Evolutionary conservation across 805 yeast species (phyloP).

Genomic region (Yamadazyma takamatsuzukensis): DNA sequence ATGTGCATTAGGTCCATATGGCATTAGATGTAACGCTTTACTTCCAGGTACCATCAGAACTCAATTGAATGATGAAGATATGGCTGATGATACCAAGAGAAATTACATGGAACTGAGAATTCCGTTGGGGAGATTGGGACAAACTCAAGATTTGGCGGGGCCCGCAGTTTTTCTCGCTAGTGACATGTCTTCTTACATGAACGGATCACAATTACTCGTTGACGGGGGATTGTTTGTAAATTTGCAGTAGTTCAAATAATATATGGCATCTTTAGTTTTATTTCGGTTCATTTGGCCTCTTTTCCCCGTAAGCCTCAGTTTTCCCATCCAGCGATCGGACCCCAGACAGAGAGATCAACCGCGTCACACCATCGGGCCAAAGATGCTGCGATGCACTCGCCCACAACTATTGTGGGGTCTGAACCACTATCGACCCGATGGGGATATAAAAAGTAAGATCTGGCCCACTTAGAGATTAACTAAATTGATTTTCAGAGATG

Average conservation of each 20-base stretch:
- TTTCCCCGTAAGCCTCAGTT: too few relatives aligned
- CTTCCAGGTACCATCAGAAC: constrained; percentile 45
- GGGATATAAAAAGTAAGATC: too few relatives aligned
- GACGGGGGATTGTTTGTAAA: constrained; percentile 47
- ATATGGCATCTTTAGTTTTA: too few relatives aligned
- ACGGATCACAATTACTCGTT: constrained; percentile 42
- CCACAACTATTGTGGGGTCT: too few relatives aligned
- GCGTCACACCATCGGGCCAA: too few relatives aligned
- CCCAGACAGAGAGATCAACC: too few relatives aligned
- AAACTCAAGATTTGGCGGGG: constrained; percentile 36
- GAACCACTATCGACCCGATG: too few relatives aligned
- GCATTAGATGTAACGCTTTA: constrained; percentile 44
- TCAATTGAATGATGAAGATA: constrained; percentile 40
- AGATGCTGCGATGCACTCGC: too few relatives aligned
- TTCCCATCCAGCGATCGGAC: too few relatives aligned
- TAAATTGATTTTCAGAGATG: constrained; percentile 36
- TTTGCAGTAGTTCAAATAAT: constrained; percentile 27
- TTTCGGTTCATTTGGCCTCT: too few relatives aligned
- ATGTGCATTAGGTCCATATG: constrained; percentile 39
- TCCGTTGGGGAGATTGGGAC: constrained; percentile 38
- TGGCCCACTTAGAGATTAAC: too few relatives aligned
- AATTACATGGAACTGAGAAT: constrained; percentile 37
- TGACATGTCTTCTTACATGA: constrained; percentile 32
- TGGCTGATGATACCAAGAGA: constrained; percentile 31
- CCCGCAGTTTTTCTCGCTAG: constrained; percentile 41